phyloP scores from a whole-genome alignment of 2,329 filamentous ascomycete species.

The Pseudomassariella vexata region DNA sequence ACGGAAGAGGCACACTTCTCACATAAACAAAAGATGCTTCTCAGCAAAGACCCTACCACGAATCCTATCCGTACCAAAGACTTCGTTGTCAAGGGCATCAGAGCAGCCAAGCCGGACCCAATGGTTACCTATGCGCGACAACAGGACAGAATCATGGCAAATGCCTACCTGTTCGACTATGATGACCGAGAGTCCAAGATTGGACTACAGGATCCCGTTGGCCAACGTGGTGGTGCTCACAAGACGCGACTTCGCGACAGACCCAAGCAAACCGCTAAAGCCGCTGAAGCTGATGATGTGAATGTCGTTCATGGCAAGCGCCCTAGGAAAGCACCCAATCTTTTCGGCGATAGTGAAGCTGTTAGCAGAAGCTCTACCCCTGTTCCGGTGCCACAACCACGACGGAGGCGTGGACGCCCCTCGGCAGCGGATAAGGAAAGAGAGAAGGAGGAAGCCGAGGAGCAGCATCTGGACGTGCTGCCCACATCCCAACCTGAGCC shows the following conservation, averaged over 20 bases:
- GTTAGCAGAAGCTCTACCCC: slow-evolving; percentile 48
- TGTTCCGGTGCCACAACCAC: slow-evolving; percentile 20
- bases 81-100: slow-evolving; percentile 49
- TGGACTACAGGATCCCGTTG: slow-evolving; percentile 52
- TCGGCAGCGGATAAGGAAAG: too few species aligned
- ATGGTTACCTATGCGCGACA: slow-evolving; percentile 37
- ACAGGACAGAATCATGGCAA: slow-evolving; percentile 54
- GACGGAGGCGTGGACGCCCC: slow-evolving; percentile 20
- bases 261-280: slow-evolving; percentile 51
- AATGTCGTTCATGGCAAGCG: slow-evolving; percentile 46
- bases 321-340: slow-evolving; percentile 43
- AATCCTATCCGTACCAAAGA: slow-evolving; percentile 42
- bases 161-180: slow-evolving; percentile 56
- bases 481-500: slow-evolving; percentile 8
- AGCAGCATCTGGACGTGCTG: slow-evolving; percentile 12
- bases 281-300: slow-evolving; percentile 45
- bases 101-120: slow-evolving; percentile 34
- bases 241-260: slow-evolving; percentile 52
- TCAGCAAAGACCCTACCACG: slow-evolving; percentile 34
- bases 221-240: slow-evolving; percentile 48
- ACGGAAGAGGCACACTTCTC: slow-evolving; percentile 32
- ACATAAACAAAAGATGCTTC: slow-evolving; percentile 37
- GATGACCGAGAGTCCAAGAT: slow-evolving; percentile 52
- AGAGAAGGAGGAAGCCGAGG: slow-evolving; percentile 15
- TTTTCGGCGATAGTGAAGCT: slow-evolving; percentile 45